A percentile compares a stretch with the other conserved stretches of the same genome.
These are phyloP conservation scores for Cyberlindnera meyerae DNA, from an alignment of 805 yeast genomes.

Conservation along the genomic window DNA sequence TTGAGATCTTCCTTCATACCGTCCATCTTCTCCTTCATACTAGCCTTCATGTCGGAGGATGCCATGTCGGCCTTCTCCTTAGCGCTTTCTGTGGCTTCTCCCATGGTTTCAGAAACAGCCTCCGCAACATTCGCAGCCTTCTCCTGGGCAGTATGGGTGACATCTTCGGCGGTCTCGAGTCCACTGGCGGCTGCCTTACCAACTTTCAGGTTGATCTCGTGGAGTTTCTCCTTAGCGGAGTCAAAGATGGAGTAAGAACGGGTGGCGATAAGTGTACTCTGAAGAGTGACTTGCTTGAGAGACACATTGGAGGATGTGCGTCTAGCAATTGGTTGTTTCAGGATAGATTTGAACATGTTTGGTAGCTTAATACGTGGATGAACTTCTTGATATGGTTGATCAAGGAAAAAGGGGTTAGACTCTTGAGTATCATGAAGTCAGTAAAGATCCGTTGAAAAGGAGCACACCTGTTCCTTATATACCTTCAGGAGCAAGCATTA, in stretches of 20 bases:
- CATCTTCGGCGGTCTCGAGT: slow-evolving; percentile 17
- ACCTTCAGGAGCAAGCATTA: too few species aligned
- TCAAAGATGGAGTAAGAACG: slow-evolving; percentile 21
- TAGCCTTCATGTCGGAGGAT: background rate
- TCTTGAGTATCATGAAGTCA: too few species aligned
- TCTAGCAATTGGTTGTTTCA: slow-evolving; percentile 1
- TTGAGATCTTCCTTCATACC: slow-evolving; percentile 4
- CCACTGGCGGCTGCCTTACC: slow-evolving; percentile 24
- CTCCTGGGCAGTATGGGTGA: slow-evolving; percentile 11
- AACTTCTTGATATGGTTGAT: too few species aligned
- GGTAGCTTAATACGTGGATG: too few species aligned
- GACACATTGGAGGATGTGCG: too few species aligned
- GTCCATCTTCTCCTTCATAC: slow-evolving; percentile 4
- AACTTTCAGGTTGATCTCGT: slow-evolving; percentile 21
- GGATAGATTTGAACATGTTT: slow-evolving; percentile 4
- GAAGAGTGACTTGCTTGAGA: too few species aligned
- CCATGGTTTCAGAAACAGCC: slow-evolving; percentile 5
- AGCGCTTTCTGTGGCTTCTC: background rate
- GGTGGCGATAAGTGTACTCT: background rate
- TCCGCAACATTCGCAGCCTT: slow-evolving; percentile 4
- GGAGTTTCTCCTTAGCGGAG: slow-evolving; percentile 19
- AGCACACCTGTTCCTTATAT: too few species aligned
- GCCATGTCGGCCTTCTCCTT: slow-evolving; percentile 4
- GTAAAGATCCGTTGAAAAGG: too few species aligned
- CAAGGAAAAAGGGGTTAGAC: too few species aligned